Conservation (phyloP, 2,329 filamentous ascomycete genomes). For the Purpureocillium lavendulum region DNA sequence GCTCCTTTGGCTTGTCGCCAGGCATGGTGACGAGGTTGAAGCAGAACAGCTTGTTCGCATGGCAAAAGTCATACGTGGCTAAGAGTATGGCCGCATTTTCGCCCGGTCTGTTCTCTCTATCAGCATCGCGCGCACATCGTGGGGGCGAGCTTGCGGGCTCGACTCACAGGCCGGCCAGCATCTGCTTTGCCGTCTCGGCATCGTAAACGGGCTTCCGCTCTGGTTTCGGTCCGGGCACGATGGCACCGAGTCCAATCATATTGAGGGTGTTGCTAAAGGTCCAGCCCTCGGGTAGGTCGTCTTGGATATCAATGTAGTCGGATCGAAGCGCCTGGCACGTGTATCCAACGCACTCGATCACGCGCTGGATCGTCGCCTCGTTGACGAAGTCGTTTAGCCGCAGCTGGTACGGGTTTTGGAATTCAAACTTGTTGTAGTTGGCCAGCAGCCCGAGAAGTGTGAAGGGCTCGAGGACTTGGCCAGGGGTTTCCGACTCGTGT, state of each 20-base stretch:
- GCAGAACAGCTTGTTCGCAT: conserved; percentile 93
- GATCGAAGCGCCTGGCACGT: conserved; percentile 61
- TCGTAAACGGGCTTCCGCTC: conserved; percentile 52
- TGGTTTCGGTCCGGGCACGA: conserved; percentile 61
- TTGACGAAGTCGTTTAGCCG: conserved; percentile 95
- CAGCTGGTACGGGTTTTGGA: conserved; percentile 90
- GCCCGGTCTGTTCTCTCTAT: conserved; percentile 51
- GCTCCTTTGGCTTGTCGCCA: conserved; percentile 57
- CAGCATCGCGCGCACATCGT: conserved; percentile 6
- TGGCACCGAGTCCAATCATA: conserved; percentile 74
- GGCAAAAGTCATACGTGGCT: conserved; percentile 84
- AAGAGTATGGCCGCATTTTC: conserved; percentile 73
- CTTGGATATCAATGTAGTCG: conserved; percentile 77
- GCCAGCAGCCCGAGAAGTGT: conserved; percentile 77
- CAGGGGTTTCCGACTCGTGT: conserved; percentile 63
- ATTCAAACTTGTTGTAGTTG: conserved; percentile 99
- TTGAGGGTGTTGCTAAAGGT: conserved; percentile 69
- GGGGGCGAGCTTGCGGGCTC: not conserved
- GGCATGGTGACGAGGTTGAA: conserved; percentile 65
- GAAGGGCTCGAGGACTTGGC: conserved; percentile 64
- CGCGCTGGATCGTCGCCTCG: conserved; percentile 74
- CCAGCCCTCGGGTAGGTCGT: conserved; percentile 89
- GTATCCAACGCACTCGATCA: conserved; percentile 66
- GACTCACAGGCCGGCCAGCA: conserved; percentile 71
- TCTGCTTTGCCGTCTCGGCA: conserved; percentile 70